phyloP scores from a whole-genome alignment of 495 filamentous ascomycete genomes.

The Tuber indicum region DNA sequence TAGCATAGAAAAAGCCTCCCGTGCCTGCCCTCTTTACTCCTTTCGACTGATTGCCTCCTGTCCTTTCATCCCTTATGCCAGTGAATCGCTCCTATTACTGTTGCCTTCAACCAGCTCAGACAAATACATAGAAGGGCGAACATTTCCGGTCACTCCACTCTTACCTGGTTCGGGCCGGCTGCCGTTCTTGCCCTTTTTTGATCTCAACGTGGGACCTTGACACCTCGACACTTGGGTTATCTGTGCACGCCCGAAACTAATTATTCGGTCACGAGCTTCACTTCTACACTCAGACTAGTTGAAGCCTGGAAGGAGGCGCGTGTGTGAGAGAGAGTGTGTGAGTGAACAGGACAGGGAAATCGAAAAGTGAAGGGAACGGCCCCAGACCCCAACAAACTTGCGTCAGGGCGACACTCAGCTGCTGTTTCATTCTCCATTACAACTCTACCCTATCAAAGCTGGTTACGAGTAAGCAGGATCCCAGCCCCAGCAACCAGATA shows the following conservation, averaged over 20 bases:
- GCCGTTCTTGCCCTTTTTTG: background rate
- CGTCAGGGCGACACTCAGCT: background rate
- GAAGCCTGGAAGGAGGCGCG: background rate
- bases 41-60: background rate
- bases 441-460: background rate
- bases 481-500: slow-evolving; percentile 1
- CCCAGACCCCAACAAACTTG: slow-evolving; percentile 1
- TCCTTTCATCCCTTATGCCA: background rate
- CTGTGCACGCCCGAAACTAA: background rate
- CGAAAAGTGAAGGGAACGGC: background rate
- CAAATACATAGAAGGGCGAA: background rate
- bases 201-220: slow-evolving; percentile 1
- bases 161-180: background rate
- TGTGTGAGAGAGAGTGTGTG: background rate
- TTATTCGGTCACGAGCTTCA: slow-evolving; percentile 6
- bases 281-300: slow-evolving; percentile 1
- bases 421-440: background rate
- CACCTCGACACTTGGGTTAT: background rate
- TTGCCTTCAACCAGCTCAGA: background rate
- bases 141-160: background rate
- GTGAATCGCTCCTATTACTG: background rate
- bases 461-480: background rate
- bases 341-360: background rate
- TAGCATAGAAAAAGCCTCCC: background rate
- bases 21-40: background rate